These are phyloP conservation scores for Martensiomyces pterosporus DNA, from an alignment of 192 early-diverging fungal species.

Conservation along the genomic window DNA sequence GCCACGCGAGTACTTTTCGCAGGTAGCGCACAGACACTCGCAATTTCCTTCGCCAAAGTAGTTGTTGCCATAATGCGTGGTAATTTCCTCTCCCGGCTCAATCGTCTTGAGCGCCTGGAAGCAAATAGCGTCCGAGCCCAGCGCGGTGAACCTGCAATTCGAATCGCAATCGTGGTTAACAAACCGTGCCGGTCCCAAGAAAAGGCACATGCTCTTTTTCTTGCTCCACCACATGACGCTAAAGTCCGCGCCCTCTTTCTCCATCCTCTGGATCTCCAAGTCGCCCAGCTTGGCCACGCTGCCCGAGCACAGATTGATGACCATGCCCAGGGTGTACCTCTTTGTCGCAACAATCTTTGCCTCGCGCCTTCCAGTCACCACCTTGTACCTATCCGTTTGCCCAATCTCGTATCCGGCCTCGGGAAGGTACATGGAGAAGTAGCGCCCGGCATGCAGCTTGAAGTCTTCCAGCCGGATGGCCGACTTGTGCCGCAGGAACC, in stretches of 20 bases:
- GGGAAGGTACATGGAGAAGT: conserved; percentile 62
- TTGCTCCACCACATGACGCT: conserved; percentile 62
- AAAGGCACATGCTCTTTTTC: conserved; percentile 55
- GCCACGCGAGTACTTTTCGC: conserved; percentile 56
- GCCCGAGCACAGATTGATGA: conserved; percentile 49
- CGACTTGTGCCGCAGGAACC: conserved; percentile 34
- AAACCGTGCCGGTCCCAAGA: conserved; percentile 70
- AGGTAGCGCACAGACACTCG: conserved; percentile 70
- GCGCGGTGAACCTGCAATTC: conserved; percentile 52
- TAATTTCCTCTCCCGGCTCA: conserved; percentile 67
- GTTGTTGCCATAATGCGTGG: conserved; percentile 58
- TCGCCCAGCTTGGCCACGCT: conserved; percentile 51
- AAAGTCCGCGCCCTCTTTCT: conserved; percentile 52
- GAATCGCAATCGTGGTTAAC: conserved; percentile 74
- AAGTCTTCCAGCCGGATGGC: conserved; percentile 21
- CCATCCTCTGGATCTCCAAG: conserved; percentile 32
- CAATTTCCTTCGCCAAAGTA: conserved; percentile 68
- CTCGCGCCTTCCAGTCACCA: conserved; percentile 28
- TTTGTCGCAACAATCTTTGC: conserved; percentile 38
- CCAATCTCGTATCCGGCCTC: conserved; percentile 63
- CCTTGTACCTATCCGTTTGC: conserved; percentile 54
- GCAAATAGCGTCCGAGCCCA: conserved; percentile 50
- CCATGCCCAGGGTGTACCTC: conserved; percentile 32
- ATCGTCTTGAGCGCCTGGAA: conserved; percentile 66
- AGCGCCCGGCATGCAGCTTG: conserved; percentile 51